A percentile compares a stretch with the other conserved stretches of the same genome.
These are phyloP conservation scores for Picea sitchensis DNA, from an alignment of 75 land plant species.

Conservation along the genomic window DNA sequence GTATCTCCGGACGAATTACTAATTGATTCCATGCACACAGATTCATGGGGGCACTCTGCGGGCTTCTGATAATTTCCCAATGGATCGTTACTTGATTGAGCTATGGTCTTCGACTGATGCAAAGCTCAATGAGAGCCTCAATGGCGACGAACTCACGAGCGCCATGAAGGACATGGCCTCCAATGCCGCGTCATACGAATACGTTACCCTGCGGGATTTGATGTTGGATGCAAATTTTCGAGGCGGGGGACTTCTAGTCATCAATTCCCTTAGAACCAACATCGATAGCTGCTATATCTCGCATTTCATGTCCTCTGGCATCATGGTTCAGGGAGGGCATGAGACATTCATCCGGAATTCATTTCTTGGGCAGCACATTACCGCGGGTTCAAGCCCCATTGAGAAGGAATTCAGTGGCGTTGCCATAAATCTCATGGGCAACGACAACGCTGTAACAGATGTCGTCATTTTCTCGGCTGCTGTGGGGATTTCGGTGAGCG, in stretches of 20 bases:
- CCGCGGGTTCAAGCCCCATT: slow-evolving; percentile 27
- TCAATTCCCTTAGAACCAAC: slow-evolving; percentile 51
- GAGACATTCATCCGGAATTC: slow-evolving; percentile 27
- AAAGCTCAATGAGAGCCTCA: neutral
- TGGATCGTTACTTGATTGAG: slow-evolving; percentile 51
- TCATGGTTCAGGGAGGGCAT: slow-evolving; percentile 35
- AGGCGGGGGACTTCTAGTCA: slow-evolving; percentile 60
- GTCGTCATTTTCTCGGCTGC: slow-evolving; percentile 42
- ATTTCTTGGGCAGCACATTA: slow-evolving; percentile 38
- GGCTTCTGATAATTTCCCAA: slow-evolving; percentile 56
- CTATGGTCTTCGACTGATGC: slow-evolving; percentile 36
- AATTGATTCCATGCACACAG: slow-evolving; percentile 15
- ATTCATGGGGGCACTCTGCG: slow-evolving; percentile 66
- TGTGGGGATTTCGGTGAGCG: slow-evolving; percentile 23
- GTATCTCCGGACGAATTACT: neutral
- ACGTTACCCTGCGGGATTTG: slow-evolving; percentile 60
- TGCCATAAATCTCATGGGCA: slow-evolving; percentile 27
- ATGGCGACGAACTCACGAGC: neutral
- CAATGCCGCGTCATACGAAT: slow-evolving; percentile 31
- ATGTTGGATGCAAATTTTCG: slow-evolving; percentile 61
- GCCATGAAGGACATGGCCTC: neutral
- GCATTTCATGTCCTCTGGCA: slow-evolving; percentile 25
- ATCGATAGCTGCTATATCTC: slow-evolving; percentile 65
- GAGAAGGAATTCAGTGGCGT: slow-evolving; percentile 25
- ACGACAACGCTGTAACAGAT: slow-evolving; percentile 29